Base-by-base conservation (phyloP, 306 rosid species). In the Morella rubra region DNA sequence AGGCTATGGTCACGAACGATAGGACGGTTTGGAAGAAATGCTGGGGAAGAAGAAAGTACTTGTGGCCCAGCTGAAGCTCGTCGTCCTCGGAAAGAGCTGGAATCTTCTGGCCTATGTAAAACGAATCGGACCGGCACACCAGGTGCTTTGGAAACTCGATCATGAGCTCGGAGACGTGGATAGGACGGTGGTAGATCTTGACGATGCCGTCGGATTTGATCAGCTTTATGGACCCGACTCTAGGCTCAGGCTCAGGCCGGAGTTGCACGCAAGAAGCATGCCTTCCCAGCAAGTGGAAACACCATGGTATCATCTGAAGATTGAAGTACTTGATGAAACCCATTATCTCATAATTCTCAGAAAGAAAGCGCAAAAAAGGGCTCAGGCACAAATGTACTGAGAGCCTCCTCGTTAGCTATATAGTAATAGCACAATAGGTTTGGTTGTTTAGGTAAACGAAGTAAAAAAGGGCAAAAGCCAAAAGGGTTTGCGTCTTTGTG, bases 61-160 rank as follows among this genome's bases (percentile, higher is more conserved):
- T 77, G 27, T 79, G 82, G 27, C 89, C 89, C 11, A 77, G 80
- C 20, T 79, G 82, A 20, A 85, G 86, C 52, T 73, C 72, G 44
- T 82, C 80, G 27, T 76, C 37, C 8, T 79, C 82, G 12, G 89
- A 73, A 8, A 85, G 84, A 7, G 86, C 73, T 0, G 82, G 89
- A 79, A 85, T 82, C 73, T 85, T 85, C 78, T 77, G 86, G 5
- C 89, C 89, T 42, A 85, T 82, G 78, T 82, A 85, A 53, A 85
- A 70, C 0, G 84, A 61, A 58, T 85, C 89, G 4, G 89, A 77
- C 4, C 78, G 52, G 56, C 89, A 85, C 7, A 85, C 80, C 1
- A 73, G 69, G 72, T 85, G 89, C 50, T 56, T 82, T 0, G 89
- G 89, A 32, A 79, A 79, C 46, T 82, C 73, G 12, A 46, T 45